These are phyloP conservation scores for Metschnikowia shivogae DNA, from an alignment of 805 yeast genomes.

Conservation along the genomic window DNA sequence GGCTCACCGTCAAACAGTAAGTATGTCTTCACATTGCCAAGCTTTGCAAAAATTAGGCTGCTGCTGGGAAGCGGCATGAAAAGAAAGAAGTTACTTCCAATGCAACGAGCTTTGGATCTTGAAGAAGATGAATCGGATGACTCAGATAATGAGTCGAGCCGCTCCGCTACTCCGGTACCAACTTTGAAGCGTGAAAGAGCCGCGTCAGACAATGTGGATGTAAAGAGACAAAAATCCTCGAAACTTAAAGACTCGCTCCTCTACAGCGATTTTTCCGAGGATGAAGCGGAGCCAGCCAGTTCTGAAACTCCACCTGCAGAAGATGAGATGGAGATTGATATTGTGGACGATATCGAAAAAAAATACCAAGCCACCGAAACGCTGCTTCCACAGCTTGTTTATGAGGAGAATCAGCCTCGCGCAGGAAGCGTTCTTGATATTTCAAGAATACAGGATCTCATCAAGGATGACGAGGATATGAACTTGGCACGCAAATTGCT, in stretches of 20 bases:
- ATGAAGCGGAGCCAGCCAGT: slow-evolving; percentile 19
- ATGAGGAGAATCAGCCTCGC: slow-evolving; percentile 36
- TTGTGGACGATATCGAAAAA: slow-evolving; percentile 26
- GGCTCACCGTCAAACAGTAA: slow-evolving; percentile 3
- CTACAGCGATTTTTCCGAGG: slow-evolving; percentile 29
- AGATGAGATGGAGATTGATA: slow-evolving; percentile 17
- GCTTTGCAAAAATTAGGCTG: slow-evolving; percentile 28
- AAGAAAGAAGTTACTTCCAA: slow-evolving; percentile 36
- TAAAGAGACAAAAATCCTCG: slow-evolving; percentile 25
- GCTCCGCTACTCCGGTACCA: slow-evolving; percentile 34
- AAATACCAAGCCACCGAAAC: slow-evolving; percentile 48
- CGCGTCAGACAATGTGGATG: slow-evolving; percentile 14
- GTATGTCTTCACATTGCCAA: slow-evolving; percentile 24
- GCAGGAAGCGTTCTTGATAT: slow-evolving; percentile 36
- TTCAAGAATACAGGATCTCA: slow-evolving; percentile 44
- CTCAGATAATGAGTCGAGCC: slow-evolving; percentile 32
- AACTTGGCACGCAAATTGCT: slow-evolving; percentile 47
- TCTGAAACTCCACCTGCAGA: slow-evolving; percentile 16
- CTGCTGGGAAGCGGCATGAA: slow-evolving; percentile 26
- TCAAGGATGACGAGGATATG: slow-evolving; percentile 77
- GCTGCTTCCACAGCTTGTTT: slow-evolving; percentile 53
- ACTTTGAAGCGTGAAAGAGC: slow-evolving; percentile 29
- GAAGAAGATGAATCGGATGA: slow-evolving; percentile 35
- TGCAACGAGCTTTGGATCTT: slow-evolving; percentile 52
- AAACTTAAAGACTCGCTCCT: slow-evolving; percentile 25